phyloP scores from a whole-genome alignment of 1,284 basidiomycete species.

The Fomitiporia mediterranea region DNA sequence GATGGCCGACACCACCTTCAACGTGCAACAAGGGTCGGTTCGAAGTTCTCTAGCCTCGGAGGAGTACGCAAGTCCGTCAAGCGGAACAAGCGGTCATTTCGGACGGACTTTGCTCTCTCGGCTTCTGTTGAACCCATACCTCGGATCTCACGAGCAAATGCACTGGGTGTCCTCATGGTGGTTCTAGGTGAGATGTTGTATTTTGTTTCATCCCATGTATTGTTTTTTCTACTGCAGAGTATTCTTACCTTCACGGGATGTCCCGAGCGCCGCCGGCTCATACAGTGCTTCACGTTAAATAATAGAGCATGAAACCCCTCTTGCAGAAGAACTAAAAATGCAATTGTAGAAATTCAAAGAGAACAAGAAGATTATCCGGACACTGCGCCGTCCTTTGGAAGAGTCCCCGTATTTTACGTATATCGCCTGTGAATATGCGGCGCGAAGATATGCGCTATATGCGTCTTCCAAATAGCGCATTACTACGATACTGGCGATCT shows the following conservation, averaged over 20 bases:
- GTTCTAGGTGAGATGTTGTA: background rate
- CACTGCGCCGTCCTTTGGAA: no score
- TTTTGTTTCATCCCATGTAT: background rate
- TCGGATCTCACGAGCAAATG: background rate
- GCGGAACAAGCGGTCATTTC: constrained; percentile 7
- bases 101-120: constrained; percentile 9
- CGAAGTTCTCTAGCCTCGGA: background rate
- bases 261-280: background rate
- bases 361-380: no score
- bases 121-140: background rate
- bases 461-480: no score
- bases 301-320: no score
- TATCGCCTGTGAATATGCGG: background rate
- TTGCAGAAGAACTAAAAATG: no score
- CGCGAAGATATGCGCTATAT: background rate
- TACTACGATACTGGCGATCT: background rate
- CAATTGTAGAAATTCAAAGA: no score
- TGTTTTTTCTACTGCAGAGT: no score
- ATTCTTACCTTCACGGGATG: background rate
- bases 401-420: no score
- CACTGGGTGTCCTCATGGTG: background rate
- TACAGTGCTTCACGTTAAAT: no score
- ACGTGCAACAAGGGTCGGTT: constrained; percentile 5
- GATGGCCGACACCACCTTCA: background rate
- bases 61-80: constrained; percentile 2